phyloP scores from a whole-genome alignment of 1,139 yeast species.

The Yamadazyma epiphylla region DNA sequence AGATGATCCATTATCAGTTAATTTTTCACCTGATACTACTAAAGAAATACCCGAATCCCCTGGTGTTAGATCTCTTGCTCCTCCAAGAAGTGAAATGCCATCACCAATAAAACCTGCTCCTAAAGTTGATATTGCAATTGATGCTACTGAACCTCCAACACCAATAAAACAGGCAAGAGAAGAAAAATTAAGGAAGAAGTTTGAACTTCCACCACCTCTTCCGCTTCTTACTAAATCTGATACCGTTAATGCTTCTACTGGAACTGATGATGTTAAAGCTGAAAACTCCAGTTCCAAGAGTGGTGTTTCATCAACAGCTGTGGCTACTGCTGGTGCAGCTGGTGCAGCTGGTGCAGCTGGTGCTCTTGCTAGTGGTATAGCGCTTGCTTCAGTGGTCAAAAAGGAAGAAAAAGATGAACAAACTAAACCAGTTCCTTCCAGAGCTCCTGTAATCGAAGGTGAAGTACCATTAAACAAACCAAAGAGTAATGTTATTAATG shows the following conservation, averaged over 20 bases:
- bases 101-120: constrained; percentile 9
- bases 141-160: constrained; percentile 18
- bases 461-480: not conserved
- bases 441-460: not conserved
- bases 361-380: too few species aligned
- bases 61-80: constrained; percentile 19
- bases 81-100: constrained; percentile 17
- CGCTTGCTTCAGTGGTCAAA: not conserved
- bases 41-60: constrained; percentile 18
- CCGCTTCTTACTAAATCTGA: not conserved
- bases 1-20: constrained; percentile 10
- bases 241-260: not conserved
- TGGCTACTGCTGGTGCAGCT: too few species aligned
- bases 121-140: constrained; percentile 15
- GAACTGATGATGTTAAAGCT: too few species aligned
- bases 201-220: not conserved
- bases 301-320: too few species aligned
- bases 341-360: too few species aligned
- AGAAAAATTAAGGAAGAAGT: constrained; percentile 2
- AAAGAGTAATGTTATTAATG: not conserved
- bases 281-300: too few species aligned
- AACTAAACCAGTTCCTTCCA: not conserved
- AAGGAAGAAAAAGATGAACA: not conserved
- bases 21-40: constrained; percentile 15
- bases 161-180: constrained; percentile 11